These are phyloP conservation scores for Cladosporium phlei DNA, from an alignment of 2,329 filamentous ascomycete genomes.

Conservation along the genomic window DNA sequence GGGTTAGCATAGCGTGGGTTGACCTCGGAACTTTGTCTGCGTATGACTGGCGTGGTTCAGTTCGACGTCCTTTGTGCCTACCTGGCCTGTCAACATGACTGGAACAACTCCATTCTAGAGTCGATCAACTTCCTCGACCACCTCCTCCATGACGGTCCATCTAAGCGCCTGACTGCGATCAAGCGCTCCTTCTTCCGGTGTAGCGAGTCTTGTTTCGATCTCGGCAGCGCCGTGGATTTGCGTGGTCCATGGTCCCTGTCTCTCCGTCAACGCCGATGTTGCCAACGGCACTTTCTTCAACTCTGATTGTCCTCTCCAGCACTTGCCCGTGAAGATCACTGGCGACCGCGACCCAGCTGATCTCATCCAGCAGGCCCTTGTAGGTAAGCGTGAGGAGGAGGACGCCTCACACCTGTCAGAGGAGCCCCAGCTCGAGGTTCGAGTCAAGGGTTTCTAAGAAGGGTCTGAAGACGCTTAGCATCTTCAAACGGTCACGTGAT, in stretches of 20 bases:
- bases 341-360: slow-evolving; percentile 25
- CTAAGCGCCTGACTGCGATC: slow-evolving; percentile 61
- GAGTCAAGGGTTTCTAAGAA: too few relatives aligned
- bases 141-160: slow-evolving; percentile 74
- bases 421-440: too few relatives aligned
- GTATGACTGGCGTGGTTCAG: slow-evolving; percentile 62
- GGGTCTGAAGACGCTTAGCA: too few relatives aligned
- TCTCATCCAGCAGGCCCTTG: too few relatives aligned
- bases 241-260: slow-evolving; percentile 63
- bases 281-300: slow-evolving; percentile 88
- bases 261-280: slow-evolving; percentile 74
- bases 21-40: too few relatives aligned
- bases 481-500: too few relatives aligned
- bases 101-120: too few relatives aligned
- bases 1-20: too few relatives aligned
- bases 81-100: slow-evolving; percentile 54
- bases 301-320: slow-evolving; percentile 33
- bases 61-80: slow-evolving; percentile 64
- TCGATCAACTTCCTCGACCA: slow-evolving; percentile 91
- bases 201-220: slow-evolving; percentile 43
- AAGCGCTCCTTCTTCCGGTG: slow-evolving; percentile 77
- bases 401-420: too few relatives aligned
- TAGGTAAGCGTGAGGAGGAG: too few relatives aligned
- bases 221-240: slow-evolving; percentile 71
- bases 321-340: slow-evolving; percentile 32